Evolutionary conservation across 768 basidiomycete genomes (phyloP), one percentile per base, ranked within the genome.

Genomic region (Cyathus striatus): DNA sequence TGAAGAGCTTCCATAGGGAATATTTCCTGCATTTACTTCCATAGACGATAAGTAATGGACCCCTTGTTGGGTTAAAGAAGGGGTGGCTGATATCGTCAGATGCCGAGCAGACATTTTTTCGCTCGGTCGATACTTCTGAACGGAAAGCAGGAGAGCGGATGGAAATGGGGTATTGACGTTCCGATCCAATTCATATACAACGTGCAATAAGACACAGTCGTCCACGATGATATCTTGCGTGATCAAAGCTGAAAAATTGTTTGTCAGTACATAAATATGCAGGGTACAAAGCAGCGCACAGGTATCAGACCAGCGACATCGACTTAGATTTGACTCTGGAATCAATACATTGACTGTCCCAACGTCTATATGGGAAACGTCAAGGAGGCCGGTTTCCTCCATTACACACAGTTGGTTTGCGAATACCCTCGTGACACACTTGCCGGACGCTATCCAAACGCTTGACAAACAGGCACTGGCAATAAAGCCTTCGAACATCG

Each of bases 211-310:
- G 14, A 78, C 72, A 48, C 75, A 72, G 51, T 74, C 74, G 63
- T 87, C 83, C 43, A 79, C 72, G 44, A 79, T 66, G 51, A 90
- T 65, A 64, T 87, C 78, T 64, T 90, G 87, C 23, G 78, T 78
- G 57, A 89, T 70, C 34, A 60, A 71, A n/a, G 73, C 75, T 42
- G 73, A 67, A 46, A 70, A 57, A 50, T 54, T 59, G 49, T 53
- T 47, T 55, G 43, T 41, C 48, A 47, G 48, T 47, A 47, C 36
- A 36, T 45, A 25, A 50, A 39, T 39, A 47, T 45, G 38, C 45
- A 47, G 38, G 25, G 49, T 18, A 45, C 43, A 37, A 44, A 26
- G 18, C 32, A 4, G 73, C 84, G 60, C 56, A 87, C 85, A 63
- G 48, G 73, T 60, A 56, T 83, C 81, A 49, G 83, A 68, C 86